Conservation (phyloP, 768 basidiomycete species). For the Chalciporus chontae region DNA sequence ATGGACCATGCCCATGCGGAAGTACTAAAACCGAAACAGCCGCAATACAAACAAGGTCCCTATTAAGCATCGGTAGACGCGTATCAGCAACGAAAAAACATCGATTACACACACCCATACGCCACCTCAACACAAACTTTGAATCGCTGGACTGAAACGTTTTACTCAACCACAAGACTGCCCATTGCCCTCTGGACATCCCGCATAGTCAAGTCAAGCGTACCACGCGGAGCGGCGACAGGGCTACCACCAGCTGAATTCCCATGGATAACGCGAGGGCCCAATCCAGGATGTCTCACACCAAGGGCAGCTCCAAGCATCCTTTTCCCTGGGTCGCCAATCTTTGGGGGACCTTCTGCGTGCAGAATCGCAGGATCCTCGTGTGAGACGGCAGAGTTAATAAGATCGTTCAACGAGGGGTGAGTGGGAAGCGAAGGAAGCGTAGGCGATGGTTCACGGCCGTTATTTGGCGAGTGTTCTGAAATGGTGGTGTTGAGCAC, state of each 20-base stretch:
- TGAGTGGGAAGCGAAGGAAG: constrained; percentile 78
- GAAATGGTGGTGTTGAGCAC: constrained; percentile 46
- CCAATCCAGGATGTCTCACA: constrained; percentile 73
- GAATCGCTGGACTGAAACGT: constrained; percentile 9
- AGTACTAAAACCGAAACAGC: constrained; percentile 5
- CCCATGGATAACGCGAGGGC: constrained; percentile 51
- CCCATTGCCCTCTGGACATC: constrained; percentile 77
- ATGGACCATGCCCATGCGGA: constrained; percentile 16
- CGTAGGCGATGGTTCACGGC: constrained; percentile 77
- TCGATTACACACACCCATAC: constrained; percentile 19
- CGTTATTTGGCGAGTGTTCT: constrained; percentile 43
- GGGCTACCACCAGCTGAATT: constrained; percentile 33
- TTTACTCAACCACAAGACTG: constrained; percentile 70
- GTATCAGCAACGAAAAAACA: constrained; percentile 18
- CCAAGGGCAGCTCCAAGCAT: constrained; percentile 88
- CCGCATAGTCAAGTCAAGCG: constrained; percentile 55
- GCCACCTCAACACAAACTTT: constrained; percentile 14
- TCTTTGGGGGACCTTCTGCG: constrained; percentile 59
- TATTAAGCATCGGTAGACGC: constrained; percentile 20
- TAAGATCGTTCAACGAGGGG: constrained; percentile 81
- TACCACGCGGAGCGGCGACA: constrained; percentile 28
- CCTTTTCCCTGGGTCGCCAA: constrained; percentile 85
- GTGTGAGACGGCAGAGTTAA: constrained; percentile 61
- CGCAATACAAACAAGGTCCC: constrained; percentile 18
- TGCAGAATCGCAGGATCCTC: constrained; percentile 68